phyloP scores from a whole-genome alignment of 306 rosid genomes.

The Abrus pulchellus region DNA sequence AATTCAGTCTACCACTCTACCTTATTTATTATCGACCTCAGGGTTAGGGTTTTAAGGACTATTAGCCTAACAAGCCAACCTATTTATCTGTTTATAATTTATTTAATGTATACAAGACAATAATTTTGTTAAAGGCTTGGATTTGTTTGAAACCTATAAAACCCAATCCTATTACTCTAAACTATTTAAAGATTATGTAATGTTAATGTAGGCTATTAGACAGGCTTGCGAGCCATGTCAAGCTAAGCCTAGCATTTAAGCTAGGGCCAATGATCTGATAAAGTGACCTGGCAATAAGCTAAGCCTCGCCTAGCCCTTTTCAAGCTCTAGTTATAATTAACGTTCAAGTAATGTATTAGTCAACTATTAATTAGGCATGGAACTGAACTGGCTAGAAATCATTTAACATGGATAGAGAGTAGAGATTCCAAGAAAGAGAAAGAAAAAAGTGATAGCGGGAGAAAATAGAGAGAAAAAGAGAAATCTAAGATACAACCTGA shows the following conservation, averaged over 20 bases:
- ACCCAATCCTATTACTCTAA: neutral
- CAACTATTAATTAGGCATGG: neutral
- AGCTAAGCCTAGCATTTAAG: neutral
- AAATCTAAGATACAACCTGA: neutral
- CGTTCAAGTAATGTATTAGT: neutral
- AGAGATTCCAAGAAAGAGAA: neutral
- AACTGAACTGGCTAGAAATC: neutral
- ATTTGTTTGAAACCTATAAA: conserved; percentile 5
- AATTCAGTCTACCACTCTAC: neutral
- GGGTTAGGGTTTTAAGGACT: conserved; percentile 11
- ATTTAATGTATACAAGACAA: neutral
- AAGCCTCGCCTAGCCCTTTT: conserved; percentile 7
- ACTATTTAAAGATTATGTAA: conserved; percentile 5
- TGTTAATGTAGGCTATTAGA: neutral
- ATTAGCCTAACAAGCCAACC: conserved; percentile 4
- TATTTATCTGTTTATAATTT: conserved; percentile 15
- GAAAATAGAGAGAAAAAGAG: neutral
- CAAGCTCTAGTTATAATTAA: conserved; percentile 11
- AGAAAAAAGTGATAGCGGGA: neutral
- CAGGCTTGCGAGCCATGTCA: neutral
- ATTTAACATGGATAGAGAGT: neutral
- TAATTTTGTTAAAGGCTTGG: neutral
- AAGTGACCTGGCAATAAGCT: neutral
- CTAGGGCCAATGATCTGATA: conserved; percentile 8
- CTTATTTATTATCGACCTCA: neutral